phyloP scores from a whole-genome alignment of 805 yeast genomes.

The Cyberlindnera misumaiensis region DNA sequence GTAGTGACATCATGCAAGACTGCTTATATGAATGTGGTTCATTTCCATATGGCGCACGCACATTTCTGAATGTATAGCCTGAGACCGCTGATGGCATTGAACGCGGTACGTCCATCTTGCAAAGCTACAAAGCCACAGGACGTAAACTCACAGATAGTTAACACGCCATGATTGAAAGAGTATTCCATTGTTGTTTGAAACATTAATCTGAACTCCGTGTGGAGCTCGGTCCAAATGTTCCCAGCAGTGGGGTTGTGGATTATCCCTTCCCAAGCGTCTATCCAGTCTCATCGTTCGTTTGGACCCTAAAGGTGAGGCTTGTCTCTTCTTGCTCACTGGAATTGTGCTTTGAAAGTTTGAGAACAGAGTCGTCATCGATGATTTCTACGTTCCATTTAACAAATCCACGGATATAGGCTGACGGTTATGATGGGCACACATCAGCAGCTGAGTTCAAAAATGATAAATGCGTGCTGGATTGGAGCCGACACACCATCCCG shows the following conservation, averaged over 20 bases:
- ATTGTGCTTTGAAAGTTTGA: constrained; percentile 20
- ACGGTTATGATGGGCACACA: constrained; percentile 1
- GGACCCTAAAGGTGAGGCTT: constrained; percentile 11
- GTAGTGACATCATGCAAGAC: constrained; percentile 6
- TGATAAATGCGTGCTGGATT: constrained; percentile 11
- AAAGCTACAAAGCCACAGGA: constrained; percentile 14
- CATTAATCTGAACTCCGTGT: constrained; percentile 22
- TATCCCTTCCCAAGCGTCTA: constrained; percentile 19
- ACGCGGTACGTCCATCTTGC: constrained; percentile 16
- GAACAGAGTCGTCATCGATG: constrained; percentile 18
- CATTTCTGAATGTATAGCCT: constrained; percentile 20
- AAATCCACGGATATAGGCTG: too few species aligned
- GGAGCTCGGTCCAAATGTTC: constrained; percentile 20
- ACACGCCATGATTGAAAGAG: constrained; percentile 14
- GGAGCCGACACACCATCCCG: constrained; percentile 14
- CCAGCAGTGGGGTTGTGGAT: constrained; percentile 20
- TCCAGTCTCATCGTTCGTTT: constrained; percentile 19
- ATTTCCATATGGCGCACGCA: constrained; percentile 12
- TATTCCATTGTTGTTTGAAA: constrained; percentile 20
- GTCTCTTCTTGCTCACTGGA: constrained; percentile 23
- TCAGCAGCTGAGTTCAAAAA: constrained; percentile 9
- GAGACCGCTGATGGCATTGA: constrained; percentile 21
- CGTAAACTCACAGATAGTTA: constrained; percentile 14
- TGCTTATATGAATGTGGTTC: constrained; percentile 13
- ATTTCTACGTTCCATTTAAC: constrained; percentile 15